Evolutionary conservation across 352 stramenopile genomes (phyloP).

Genomic region (Phytophthora lateralis): DNA sequence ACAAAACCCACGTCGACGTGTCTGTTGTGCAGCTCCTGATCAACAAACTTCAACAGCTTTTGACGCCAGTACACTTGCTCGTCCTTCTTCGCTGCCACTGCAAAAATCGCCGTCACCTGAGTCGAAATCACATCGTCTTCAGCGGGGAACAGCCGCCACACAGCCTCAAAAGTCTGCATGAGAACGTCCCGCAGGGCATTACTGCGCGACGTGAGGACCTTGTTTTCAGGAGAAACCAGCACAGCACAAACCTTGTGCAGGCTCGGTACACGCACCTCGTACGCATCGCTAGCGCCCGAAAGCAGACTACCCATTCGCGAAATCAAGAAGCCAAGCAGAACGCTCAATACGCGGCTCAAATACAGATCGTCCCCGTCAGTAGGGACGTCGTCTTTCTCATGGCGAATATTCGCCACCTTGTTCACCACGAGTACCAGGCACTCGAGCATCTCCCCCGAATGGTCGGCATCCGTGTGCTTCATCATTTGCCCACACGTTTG

Average conservation of each 20-base stretch:
- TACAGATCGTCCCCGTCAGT: constrained; percentile 65
- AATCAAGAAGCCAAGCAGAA: constrained; percentile 62
- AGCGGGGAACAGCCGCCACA: constrained; percentile 72
- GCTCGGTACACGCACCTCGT: constrained; percentile 37
- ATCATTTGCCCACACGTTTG: constrained; percentile 75
- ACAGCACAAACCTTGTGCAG: constrained; percentile 54
- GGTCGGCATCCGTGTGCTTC: constrained; percentile 73
- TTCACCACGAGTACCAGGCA: constrained; percentile 63
- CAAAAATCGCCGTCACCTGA: constrained; percentile 61
- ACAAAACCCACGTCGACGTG: constrained; percentile 63
- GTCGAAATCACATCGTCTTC: constrained; percentile 34
- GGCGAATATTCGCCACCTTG: constrained; percentile 48
- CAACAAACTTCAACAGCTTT: constrained; percentile 59
- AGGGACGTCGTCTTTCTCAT: constrained; percentile 17
- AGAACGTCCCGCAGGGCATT: constrained; percentile 49
- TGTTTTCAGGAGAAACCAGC: constrained; percentile 44
- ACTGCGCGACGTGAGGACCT: constrained; percentile 47
- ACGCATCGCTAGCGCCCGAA: constrained; percentile 36
- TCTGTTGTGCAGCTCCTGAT: constrained; percentile 53
- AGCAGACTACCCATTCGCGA: constrained; percentile 65
- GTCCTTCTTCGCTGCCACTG: constrained; percentile 19
- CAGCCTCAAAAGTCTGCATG: constrained; percentile 57
- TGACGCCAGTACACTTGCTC: constrained; percentile 51
- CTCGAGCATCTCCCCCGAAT: constrained; percentile 70
- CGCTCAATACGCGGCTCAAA: constrained; percentile 63